phyloP scores from a whole-genome alignment of 192 early-diverging fungal species.

The Gigaspora rosea region DNA sequence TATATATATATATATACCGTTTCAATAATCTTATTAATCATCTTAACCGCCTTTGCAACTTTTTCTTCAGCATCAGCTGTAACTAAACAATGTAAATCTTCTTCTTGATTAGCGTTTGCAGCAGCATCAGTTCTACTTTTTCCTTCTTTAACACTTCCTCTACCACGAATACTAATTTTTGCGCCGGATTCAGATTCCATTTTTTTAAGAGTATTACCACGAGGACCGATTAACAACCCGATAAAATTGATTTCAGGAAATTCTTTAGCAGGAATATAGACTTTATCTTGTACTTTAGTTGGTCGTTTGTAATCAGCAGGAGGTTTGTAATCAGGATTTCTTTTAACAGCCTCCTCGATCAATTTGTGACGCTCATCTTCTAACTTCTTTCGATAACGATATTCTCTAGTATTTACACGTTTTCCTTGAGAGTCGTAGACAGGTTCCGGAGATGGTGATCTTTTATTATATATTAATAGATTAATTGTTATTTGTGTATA shows the following conservation, averaged over 20 bases:
- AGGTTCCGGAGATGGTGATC: constrained; percentile 97
- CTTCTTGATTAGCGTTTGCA: constrained; percentile 62
- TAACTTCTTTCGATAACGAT: constrained; percentile 84
- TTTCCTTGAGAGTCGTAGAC: constrained; percentile 91
- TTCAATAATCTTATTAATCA: constrained; percentile 92
- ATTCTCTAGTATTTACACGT: constrained; percentile 94
- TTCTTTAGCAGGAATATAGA: constrained; percentile 93
- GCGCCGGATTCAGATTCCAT: constrained; percentile 93
- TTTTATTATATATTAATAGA: constrained; percentile 29
- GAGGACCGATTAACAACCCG: constrained; percentile 93
- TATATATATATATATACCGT: constrained; percentile 60
- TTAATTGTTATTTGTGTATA: background rate
- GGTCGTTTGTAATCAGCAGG: constrained; percentile 89
- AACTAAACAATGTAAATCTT: constrained; percentile 90
- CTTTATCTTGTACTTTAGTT: constrained; percentile 84
- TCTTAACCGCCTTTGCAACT: constrained; percentile 78
- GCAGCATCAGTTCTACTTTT: constrained; percentile 60
- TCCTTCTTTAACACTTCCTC: constrained; percentile 96
- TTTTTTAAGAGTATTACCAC: constrained; percentile 95
- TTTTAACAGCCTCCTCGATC: constrained; percentile 76
- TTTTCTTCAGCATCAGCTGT: constrained; percentile 89
- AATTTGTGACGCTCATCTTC: constrained; percentile 92
- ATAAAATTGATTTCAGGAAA: constrained; percentile 98
- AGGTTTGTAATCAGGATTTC: constrained; percentile 81
- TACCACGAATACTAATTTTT: constrained; percentile 95